phyloP scores from a whole-genome alignment of 495 filamentous ascomycete genomes.

The Aspergillus biplanus region DNA sequence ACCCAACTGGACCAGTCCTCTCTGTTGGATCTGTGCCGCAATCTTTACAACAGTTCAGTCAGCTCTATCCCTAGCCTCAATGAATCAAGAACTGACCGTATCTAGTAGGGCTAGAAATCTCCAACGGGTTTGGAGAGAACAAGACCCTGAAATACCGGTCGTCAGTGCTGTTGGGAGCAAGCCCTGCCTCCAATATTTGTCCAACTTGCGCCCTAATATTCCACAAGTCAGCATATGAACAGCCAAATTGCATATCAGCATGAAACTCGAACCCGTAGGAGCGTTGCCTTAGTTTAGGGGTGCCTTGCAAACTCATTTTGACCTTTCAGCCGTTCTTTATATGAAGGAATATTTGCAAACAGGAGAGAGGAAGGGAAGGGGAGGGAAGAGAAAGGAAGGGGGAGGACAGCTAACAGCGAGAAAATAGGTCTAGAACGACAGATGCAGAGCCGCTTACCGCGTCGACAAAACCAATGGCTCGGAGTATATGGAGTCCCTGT shows the following conservation, averaged over 20 bases:
- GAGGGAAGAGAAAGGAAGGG: not conserved
- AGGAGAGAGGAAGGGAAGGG: not conserved
- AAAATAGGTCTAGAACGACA: too few species aligned
- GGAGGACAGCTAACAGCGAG: too few species aligned
- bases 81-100: not conserved
- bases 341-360: not conserved
- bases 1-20: not conserved
- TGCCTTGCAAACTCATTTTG: too few species aligned
- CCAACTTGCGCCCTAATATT: not conserved
- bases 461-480: too few species aligned
- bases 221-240: not conserved
- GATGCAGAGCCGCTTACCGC: too few species aligned
- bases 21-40: not conserved
- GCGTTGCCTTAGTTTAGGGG: too few species aligned
- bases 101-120: not conserved
- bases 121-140: not conserved
- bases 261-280: constrained; percentile 19
- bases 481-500: not conserved
- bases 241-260: not conserved
- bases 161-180: not conserved
- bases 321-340: too few species aligned
- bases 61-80: not conserved
- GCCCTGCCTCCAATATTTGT: not conserved
- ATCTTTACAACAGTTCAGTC: not conserved
- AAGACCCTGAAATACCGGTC: not conserved